Evolutionary conservation across 257 asterid genomes (phyloP).

Genomic region (Catharanthus roseus): DNA sequence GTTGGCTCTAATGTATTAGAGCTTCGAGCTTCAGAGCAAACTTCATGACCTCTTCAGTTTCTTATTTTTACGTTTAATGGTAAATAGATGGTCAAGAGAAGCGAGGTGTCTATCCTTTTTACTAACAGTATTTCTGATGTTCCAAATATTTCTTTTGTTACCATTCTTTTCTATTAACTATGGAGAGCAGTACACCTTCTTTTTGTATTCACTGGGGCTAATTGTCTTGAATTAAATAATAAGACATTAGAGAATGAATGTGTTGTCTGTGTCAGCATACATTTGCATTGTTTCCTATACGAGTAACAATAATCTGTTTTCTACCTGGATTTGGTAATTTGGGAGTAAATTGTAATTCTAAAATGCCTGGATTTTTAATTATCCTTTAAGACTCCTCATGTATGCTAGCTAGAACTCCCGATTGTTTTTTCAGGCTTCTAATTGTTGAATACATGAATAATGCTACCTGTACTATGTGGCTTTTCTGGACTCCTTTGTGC

Average conservation of each 20-base stretch:
- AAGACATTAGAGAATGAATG: background rate
- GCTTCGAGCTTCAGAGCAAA: too few species aligned
- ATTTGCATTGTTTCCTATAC: background rate
- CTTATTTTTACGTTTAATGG: too few species aligned
- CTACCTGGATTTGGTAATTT: background rate
- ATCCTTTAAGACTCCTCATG: background rate
- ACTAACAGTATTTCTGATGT: too few species aligned
- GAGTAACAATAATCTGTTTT: background rate
- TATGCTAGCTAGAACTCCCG: background rate
- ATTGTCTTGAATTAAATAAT: too few species aligned
- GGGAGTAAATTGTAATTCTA: background rate
- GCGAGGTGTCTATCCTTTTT: too few species aligned
- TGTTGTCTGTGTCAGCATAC: background rate
- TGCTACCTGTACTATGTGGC: background rate
- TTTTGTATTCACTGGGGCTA: too few species aligned
- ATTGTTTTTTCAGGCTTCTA: background rate
- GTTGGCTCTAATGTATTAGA: too few species aligned
- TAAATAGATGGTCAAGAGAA: too few species aligned
- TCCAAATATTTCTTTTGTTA: too few species aligned
- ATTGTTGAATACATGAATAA: background rate
- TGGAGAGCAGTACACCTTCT: too few species aligned
- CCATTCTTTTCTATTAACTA: too few species aligned
- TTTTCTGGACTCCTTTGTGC: background rate
- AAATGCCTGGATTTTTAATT: background rate
- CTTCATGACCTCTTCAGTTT: background rate